Conservation (phyloP, 805 yeast species). For the Cyberlindnera euphorbiae region DNA sequence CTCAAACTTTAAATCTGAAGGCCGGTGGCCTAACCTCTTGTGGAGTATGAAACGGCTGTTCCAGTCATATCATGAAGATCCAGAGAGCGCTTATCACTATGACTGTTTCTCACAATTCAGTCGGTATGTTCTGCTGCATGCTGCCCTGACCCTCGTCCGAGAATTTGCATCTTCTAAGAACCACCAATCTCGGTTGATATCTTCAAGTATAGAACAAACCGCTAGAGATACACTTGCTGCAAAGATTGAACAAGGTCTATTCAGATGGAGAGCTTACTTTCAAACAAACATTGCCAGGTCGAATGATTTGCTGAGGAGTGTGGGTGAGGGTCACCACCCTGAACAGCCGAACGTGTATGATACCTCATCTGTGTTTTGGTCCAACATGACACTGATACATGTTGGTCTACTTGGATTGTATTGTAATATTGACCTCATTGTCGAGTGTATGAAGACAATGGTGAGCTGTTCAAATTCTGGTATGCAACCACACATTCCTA, state of each 20-base stretch:
- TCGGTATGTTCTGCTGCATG: conserved; percentile 32
- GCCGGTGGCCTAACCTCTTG: conserved; percentile 33
- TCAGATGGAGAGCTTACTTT: conserved; percentile 32
- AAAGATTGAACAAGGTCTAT: conserved; percentile 28
- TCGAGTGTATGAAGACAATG: too few species aligned
- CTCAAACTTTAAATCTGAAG: conserved; percentile 26
- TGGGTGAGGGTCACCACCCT: neutral
- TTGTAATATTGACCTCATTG: conserved; percentile 22
- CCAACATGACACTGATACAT: conserved; percentile 26
- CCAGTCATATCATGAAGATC: conserved; percentile 25
- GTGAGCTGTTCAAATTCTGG: too few species aligned
- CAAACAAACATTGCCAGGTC: conserved; percentile 26
- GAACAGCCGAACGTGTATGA: conserved; percentile 28
- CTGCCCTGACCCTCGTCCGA: conserved; percentile 26
- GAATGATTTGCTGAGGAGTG: conserved; percentile 11
- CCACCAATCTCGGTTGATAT: conserved; percentile 24
- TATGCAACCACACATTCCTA: too few species aligned
- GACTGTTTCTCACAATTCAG: conserved; percentile 33
- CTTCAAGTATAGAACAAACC: conserved; percentile 11
- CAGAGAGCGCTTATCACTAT: conserved; percentile 28
- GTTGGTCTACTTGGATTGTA: conserved; percentile 27
- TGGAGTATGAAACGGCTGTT: conserved; percentile 29
- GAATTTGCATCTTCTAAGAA: conserved; percentile 19
- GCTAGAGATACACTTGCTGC: conserved; percentile 20
- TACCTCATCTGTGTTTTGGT: conserved; percentile 32